phyloP scores from a whole-genome alignment of 768 basidiomycete species.

The Mycena kentingensis region DNA sequence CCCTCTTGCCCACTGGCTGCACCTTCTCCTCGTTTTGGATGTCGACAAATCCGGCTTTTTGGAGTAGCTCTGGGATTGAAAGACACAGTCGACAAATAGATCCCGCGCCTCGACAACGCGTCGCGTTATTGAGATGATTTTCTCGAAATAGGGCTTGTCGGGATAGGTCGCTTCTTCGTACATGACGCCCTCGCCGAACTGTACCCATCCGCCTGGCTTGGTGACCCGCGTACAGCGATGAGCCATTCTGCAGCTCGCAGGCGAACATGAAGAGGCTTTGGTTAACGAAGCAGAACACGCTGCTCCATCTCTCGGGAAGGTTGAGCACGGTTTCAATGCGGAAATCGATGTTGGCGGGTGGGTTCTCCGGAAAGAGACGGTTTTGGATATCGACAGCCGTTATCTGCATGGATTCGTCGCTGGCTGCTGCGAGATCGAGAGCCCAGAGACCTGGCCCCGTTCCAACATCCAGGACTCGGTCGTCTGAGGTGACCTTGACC shows the following conservation, averaged over 20 bases:
- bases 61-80: slow-evolving; percentile 16
- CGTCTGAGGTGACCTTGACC: slow-evolving; percentile 11
- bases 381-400: slow-evolving; percentile 25
- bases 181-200: slow-evolving; percentile 20
- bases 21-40: slow-evolving; percentile 12
- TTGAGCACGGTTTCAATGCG: slow-evolving; percentile 16
- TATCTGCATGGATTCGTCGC: slow-evolving; percentile 12
- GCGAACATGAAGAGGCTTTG: slow-evolving; percentile 25
- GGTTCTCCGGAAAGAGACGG: slow-evolving; percentile 22
- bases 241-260: slow-evolving; percentile 22
- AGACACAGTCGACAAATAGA: slow-evolving; percentile 15
- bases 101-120: slow-evolving; percentile 13
- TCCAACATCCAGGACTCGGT: slow-evolving; percentile 23
- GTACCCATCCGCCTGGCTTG: slow-evolving; percentile 20
- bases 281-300: slow-evolving; percentile 22
- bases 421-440: slow-evolving; percentile 18
- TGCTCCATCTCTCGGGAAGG: slow-evolving; percentile 21
- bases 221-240: slow-evolving; percentile 17
- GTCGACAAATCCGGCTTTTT: slow-evolving; percentile 19
- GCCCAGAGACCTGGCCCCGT: slow-evolving; percentile 28
- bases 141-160: neutral
- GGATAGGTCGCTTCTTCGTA: slow-evolving; percentile 8
- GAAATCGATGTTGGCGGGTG: slow-evolving; percentile 12
- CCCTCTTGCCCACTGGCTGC: slow-evolving; percentile 21
- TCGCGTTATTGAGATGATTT: slow-evolving; percentile 4